These are phyloP conservation scores for Diaporthe batatas DNA, from an alignment of 2,329 filamentous ascomycete genomes.

Conservation along the genomic window DNA sequence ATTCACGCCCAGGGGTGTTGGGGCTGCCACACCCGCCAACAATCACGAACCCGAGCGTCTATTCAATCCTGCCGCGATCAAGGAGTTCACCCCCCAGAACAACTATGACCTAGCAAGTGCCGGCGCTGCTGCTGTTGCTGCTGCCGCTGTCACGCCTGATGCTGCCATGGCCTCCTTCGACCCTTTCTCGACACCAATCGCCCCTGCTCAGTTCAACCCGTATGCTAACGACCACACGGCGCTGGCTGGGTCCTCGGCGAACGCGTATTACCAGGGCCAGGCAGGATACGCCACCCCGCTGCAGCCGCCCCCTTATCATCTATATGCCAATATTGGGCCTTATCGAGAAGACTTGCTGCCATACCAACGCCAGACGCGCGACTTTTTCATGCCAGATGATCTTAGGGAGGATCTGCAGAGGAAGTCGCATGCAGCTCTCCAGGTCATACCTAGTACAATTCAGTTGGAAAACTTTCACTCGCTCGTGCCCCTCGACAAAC, in stretches of 20 bases:
- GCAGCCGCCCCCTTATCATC: constrained; percentile 87
- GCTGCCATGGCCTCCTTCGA: constrained; percentile 66
- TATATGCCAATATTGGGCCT: constrained; percentile 90
- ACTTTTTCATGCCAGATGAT: constrained; percentile 92
- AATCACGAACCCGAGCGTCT: constrained; percentile 57
- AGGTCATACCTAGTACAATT: constrained; percentile 83
- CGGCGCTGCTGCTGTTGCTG: constrained; percentile 62
- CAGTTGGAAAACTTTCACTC: constrained; percentile 92
- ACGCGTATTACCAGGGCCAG: constrained; percentile 76
- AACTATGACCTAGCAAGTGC: constrained; percentile 64
- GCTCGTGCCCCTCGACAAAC: constrained; percentile 77
- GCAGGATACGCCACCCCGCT: constrained; percentile 63
- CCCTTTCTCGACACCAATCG: constrained; percentile 72
- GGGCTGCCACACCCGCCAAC: constrained; percentile 56
- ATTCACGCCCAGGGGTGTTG: constrained; percentile 79
- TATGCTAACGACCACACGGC: constrained; percentile 80
- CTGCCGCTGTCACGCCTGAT: constrained; percentile 56
- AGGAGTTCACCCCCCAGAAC: constrained; percentile 70
- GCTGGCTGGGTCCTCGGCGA: constrained; percentile 65
- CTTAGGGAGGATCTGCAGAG: constrained; percentile 90
- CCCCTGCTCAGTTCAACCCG: constrained; percentile 73
- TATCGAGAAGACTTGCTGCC: constrained; percentile 83
- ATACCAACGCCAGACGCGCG: constrained; percentile 88
- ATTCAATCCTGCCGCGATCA: constrained; percentile 70
- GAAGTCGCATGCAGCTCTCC: constrained; percentile 86